Base-by-base conservation (phyloP, 2,329 filamentous ascomycete genomes). In the Aspergillus piperis region DNA sequence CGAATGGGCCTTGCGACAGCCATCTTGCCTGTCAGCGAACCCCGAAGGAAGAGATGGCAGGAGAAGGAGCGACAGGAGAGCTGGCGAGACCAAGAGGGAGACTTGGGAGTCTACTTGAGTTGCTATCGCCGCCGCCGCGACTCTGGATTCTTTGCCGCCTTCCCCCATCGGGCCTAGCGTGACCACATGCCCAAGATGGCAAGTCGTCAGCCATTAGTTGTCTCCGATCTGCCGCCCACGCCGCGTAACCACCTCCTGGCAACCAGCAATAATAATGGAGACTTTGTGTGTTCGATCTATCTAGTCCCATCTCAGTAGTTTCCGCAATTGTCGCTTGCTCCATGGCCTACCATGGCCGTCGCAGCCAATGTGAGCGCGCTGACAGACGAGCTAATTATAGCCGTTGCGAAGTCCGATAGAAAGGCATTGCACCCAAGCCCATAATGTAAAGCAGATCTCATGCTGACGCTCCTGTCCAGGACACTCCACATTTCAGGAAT, bases 1-100 rank as follows among this genome's bases (percentile, higher is more conserved):
- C 93, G 88, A 74, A 96, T 89, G 60, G 92, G 91, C 81, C 89
- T 88, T 73, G 92, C 91, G 74, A 96, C 83, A 71, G 90, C 91
- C 92, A 96, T 96, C 60, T 64, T 73, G 69, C 63, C 68, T 63
- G 66, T 62, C 60, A 64, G 60, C 53, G 19, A 55, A 32, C 8
- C 38, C 39, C 53, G 19, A 59, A 66, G 64, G 68, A 64, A 65
- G 62, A 67, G 62, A 51, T 38, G 21, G 51, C 62, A 42, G 60
- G 53, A 64, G 62, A 58, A 48, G 49, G 58, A 47, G 48, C 39
- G 41, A 57, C 32, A 42, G 38, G 38, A 21, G 38, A 54, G 32
- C 23, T 54, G 52, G 42, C 38, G 42, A 54, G 47, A 25, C 10
- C 15, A 49, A 21, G 27, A 57, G 42, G 41, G 48, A 59, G 49